Evolutionary conservation across 2,329 filamentous ascomycete species (phyloP).

Genomic region (Aspergillus proliferans): DNA sequence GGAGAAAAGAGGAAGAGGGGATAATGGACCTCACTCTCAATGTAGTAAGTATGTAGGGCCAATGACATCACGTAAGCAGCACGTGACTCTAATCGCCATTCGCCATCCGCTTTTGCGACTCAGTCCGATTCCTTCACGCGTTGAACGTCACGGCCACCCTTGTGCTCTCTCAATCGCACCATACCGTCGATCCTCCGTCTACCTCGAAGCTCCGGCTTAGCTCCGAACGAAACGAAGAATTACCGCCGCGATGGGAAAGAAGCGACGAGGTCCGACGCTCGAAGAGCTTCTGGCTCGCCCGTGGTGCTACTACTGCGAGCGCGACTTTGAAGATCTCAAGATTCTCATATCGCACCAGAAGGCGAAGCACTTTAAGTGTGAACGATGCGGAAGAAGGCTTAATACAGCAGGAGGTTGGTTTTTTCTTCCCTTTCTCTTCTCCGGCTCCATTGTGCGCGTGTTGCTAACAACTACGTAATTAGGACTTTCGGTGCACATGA

Average conservation of each 20-base stretch:
- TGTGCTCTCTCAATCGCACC: background rate
- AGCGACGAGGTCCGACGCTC: slow-evolving; percentile 78
- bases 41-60: background rate
- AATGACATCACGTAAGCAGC: background rate
- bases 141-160: background rate
- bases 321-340: slow-evolving; percentile 95
- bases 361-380: slow-evolving; percentile 99
- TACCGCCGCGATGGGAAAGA: slow-evolving; percentile 66
- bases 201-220: too few species aligned
- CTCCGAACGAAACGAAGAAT: background rate
- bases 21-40: too few species aligned
- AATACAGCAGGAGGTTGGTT: slow-evolving; percentile 86
- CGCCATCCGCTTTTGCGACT: background rate
- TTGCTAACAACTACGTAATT: slow-evolving; percentile 5
- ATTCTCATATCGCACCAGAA: slow-evolving; percentile 96
- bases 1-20: too few species aligned
- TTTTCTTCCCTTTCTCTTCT: background rate
- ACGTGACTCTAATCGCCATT: background rate
- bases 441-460: background rate
- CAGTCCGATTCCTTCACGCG: background rate
- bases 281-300: slow-evolving; percentile 82
- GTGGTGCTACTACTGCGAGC: slow-evolving; percentile 99
- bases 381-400: slow-evolving; percentile 76
- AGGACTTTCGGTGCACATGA: slow-evolving; percentile 96
- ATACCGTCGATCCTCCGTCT: too few species aligned